Evolutionary conservation across 108 stramenopile species (phyloP).

Genomic region (Skeletonema tropicum): DNA sequence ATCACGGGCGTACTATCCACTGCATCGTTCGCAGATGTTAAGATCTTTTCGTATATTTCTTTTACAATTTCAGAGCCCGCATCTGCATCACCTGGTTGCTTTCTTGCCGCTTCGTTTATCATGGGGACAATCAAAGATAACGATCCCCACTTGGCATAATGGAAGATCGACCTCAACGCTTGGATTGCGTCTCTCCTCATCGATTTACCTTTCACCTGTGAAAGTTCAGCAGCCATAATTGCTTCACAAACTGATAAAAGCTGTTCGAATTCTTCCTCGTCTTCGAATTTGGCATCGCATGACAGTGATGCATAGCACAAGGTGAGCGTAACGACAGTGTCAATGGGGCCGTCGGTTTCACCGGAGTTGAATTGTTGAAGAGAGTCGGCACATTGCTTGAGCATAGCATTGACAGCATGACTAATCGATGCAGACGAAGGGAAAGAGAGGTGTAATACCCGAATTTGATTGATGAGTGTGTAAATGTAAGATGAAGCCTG

Average conservation of each 20-base stretch:
- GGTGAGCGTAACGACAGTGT: conserved; percentile 18
- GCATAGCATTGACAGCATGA: conserved; percentile 39
- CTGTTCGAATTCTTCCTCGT: conserved; percentile 21
- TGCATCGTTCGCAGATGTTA: conserved; percentile 48
- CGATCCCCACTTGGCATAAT: conserved; percentile 68
- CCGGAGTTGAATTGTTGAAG: conserved; percentile 7
- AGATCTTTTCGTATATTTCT: conserved; percentile 29
- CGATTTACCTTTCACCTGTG: conserved; percentile 23
- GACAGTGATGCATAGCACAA: conserved; percentile 70
- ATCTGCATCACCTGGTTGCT: neutral
- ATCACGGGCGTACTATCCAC: conserved; percentile 64
- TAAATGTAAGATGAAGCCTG: conserved; percentile 47
- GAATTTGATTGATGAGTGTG: conserved; percentile 49
- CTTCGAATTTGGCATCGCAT: conserved; percentile 54
- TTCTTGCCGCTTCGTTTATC: conserved; percentile 13
- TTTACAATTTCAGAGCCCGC: conserved; percentile 15
- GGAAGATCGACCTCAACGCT: conserved; percentile 63
- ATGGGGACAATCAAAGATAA: conserved; percentile 43
- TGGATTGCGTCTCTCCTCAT: conserved; percentile 51
- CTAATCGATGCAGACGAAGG: conserved; percentile 29
- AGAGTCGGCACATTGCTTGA: conserved; percentile 31
- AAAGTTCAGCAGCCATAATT: conserved; percentile 28
- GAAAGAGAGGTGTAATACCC: conserved; percentile 56
- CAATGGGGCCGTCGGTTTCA: neutral
- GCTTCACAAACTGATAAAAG: conserved; percentile 15